A percentile compares a stretch with the other conserved stretches of the same genome.
phyloP scores from a whole-genome alignment of 345 rosid genomes.

The Nephelium lappaceum region DNA sequence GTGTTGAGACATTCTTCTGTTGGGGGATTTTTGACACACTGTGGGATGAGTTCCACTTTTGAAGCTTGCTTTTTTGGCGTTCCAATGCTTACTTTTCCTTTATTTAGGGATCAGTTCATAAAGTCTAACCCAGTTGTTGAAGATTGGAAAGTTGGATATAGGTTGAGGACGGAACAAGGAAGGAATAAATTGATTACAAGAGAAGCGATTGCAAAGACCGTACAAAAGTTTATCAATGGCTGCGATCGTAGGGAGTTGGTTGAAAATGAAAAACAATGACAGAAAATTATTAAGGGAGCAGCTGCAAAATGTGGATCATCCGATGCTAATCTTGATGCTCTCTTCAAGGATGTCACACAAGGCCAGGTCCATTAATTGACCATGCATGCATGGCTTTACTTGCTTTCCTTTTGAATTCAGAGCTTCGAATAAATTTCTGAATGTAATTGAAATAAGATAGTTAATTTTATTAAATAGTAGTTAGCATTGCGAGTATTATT shows the following conservation, averaged over 20 bases:
- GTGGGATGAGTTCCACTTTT: too few relatives aligned
- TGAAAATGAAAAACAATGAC: background rate
- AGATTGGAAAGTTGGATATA: conserved; percentile 28
- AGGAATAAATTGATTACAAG: background rate
- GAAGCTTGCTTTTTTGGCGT: too few relatives aligned
- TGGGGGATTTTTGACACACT: too few relatives aligned
- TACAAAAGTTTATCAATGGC: background rate
- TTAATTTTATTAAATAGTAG: too few relatives aligned
- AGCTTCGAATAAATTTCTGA: too few relatives aligned
- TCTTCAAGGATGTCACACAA: conserved; percentile 10
- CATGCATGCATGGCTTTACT: too few relatives aligned
- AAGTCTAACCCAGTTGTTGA: conserved; percentile 16
- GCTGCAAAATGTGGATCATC: conserved; percentile 24
- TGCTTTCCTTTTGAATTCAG: too few relatives aligned
- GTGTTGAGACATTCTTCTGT: too few relatives aligned
- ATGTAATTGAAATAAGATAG: too few relatives aligned
- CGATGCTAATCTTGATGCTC: conserved; percentile 8
- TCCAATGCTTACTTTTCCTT: too few relatives aligned
- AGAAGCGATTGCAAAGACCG: conserved; percentile 13
- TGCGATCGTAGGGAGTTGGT: conserved; percentile 13
- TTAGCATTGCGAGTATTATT: too few relatives aligned
- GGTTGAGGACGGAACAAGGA: background rate
- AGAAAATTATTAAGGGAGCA: conserved; percentile 8
- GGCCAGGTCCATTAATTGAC: background rate
- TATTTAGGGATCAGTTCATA: too few relatives aligned